Evolutionary conservation across 345 rosid genomes (phyloP), one percentile per base, ranked within the genome.

Genomic region (Nasturtium officinale): DNA sequence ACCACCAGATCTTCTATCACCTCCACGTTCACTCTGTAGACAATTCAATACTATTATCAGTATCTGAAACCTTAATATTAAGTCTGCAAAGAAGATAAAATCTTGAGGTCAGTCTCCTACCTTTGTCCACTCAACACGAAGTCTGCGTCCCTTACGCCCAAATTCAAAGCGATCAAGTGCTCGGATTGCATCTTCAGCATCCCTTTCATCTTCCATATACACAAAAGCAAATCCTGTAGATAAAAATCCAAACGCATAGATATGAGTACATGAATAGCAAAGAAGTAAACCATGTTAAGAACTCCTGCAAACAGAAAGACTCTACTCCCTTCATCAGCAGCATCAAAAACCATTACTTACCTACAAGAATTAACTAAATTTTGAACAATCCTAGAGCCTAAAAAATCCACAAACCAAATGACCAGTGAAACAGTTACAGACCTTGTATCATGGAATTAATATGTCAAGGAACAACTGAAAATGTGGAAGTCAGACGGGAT

Each of bases 181-280:
- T 61, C 97, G 87, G 58, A 94, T 91, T 16, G 97, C 98, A 85
- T 94, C 92, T 56, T 88, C 96, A 48, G 95, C 98, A 84, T 93
- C 98, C 80, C 96, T 90, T 82, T 93, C 96, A 82, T 93, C 96
- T 57, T 93, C 97, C 98, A 93, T 93, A 69, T 89, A 93, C 51
- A 93, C 82, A 67, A 93, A 93, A 56, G 96, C 98, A 85, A 90
- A 90, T 26, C 98, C 97, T 90, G 77, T 7, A 71, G 7, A 35
- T 16, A 21, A 23, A 23, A 0, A 38, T 5, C 10, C 35, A 60
- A 42, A 54, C 33, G 51, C 29, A 25, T 16, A 61, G 57, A 60
- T 43, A 6, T 76, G 43, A 76, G 67, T 16, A 61, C 25, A 53
- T 7, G 40, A 61, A 25, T 10, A 68, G 78, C 1, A 18, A 77